Evolutionary conservation across 768 basidiomycete species (phyloP), one percentile per base, ranked within the genome.

Genomic region (Boletus sp.): DNA sequence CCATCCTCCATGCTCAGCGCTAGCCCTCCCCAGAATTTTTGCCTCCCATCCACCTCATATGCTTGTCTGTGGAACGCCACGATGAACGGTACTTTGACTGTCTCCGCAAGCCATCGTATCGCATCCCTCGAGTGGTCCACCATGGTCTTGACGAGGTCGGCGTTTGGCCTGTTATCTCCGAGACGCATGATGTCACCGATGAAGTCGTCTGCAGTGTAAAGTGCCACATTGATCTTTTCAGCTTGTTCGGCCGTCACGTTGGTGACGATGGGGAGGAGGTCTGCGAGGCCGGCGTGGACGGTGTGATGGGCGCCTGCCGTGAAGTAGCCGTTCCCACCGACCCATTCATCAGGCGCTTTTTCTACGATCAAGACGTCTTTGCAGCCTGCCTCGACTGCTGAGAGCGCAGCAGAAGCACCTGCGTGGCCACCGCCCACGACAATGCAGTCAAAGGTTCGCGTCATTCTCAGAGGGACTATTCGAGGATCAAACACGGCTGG

Each of bases 1-100:
- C 86, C 86, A 39, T 82, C 81, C 52, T 80, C 75, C n/a, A 83
- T 81, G 60, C 80, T 78, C 28, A 87, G 75, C 9, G 79, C 84
- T 71, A 89, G 71, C 7, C 86, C 87, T 20, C 87, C 86, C 86
- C 86, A 89, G 64, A 89, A 89, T 58, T 78, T 84, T 60, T 84
- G 80, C 54, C 80, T 74, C 40, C 84, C 85, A 20, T 78, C 71
- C 30, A 87, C 80, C 52, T 83, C 78, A 67, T 87, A 89, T 10
- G 87, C 86, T 65, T 89, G 86, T 10, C 86, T 75, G 64, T 87
- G 77, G 66, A 85, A 85, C 7, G 85, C 78, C 20, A 88, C 70
- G 24, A 70, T 70, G 70, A 86, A 89, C 2, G 81, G 81, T 1
- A 87, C 67, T 6, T 75, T 71, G 35, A 83, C 78, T 15, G 69